Conservation (phyloP, 306 rosid species). For the Quercus berberidifolia region DNA sequence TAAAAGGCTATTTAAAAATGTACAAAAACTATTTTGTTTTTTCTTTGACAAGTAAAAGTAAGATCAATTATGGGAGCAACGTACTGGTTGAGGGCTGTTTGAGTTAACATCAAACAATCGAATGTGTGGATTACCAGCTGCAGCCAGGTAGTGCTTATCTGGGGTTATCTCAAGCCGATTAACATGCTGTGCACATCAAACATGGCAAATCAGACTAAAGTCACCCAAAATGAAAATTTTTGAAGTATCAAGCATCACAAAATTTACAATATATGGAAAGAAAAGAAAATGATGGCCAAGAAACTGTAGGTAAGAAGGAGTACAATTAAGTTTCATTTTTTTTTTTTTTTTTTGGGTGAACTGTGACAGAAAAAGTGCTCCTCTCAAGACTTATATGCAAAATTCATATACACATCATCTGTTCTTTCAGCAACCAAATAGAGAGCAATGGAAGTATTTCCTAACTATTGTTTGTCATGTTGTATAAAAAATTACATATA, state of each 20-base stretch:
- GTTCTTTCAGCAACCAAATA: background rate
- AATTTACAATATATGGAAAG: background rate
- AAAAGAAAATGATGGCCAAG: background rate
- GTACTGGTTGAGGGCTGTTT: conserved; percentile 87
- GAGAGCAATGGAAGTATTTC: background rate
- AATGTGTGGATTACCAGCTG: conserved; percentile 98
- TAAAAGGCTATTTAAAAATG: background rate
- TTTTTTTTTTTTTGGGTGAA: background rate
- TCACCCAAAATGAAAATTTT: background rate
- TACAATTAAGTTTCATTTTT: background rate
- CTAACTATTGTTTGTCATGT: background rate
- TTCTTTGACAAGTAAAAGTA: background rate
- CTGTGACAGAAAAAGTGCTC: background rate
- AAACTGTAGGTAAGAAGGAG: background rate
- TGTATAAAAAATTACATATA: background rate
- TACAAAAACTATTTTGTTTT: background rate
- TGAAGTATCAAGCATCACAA: conserved; percentile 3
- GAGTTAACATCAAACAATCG: conserved; percentile 92
- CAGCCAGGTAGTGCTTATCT: conserved; percentile 87
- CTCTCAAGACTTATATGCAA: background rate
- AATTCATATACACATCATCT: background rate
- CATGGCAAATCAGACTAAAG: conserved; percentile 23
- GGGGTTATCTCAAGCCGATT: conserved; percentile 98
- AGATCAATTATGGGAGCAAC: conserved; percentile 22
- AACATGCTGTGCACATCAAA: conserved; percentile 62